Evolutionary conservation across 768 basidiomycete genomes (phyloP).

Genomic region (Neoboletus subvelutipes): DNA sequence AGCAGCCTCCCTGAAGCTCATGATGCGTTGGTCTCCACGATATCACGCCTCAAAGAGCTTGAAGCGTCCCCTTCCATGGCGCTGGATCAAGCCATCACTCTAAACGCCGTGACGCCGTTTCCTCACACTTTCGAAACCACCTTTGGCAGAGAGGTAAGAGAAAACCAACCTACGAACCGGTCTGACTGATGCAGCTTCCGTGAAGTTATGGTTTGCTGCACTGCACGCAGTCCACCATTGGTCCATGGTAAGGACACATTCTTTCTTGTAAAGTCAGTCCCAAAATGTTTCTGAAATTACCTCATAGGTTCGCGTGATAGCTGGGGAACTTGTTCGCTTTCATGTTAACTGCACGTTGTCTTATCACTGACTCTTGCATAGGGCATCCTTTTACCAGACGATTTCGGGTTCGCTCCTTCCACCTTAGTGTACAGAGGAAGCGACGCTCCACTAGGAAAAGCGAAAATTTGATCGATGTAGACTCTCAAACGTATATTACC

Average conservation of each 20-base stretch:
- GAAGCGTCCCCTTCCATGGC: conserved; percentile 41
- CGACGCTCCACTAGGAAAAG: conserved; percentile 60
- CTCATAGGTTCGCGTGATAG: conserved; percentile 72
- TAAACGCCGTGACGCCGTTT: conserved; percentile 82
- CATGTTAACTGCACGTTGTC: conserved; percentile 1
- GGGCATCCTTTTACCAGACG: conserved; percentile 66
- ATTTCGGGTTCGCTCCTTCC: conserved; percentile 86
- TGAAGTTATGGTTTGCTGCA: conserved; percentile 81
- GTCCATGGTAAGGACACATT: conserved; percentile 65
- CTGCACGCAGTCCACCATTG: conserved; percentile 89
- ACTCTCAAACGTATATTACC: conserved; percentile 7
- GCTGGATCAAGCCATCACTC: conserved; percentile 58
- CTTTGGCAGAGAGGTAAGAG: conserved; percentile 72
- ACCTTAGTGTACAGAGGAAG: conserved; percentile 75
- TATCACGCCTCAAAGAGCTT: conserved; percentile 54
- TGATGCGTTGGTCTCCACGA: conserved; percentile 52
- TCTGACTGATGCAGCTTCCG: conserved; percentile 4
- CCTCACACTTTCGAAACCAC: conserved; percentile 74
- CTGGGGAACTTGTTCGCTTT: conserved; percentile 70
- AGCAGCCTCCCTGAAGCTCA: conserved; percentile 58
- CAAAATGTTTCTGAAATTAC: conserved; percentile 6
- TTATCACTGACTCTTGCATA: conserved; percentile 30
- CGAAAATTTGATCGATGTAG: conserved; percentile 49
- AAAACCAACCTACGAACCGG: neutral
- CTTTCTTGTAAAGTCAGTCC: neutral